Evolutionary conservation across 2,329 filamentous ascomycete species (phyloP).

Genomic region (Emmonsiellopsis sp.): DNA sequence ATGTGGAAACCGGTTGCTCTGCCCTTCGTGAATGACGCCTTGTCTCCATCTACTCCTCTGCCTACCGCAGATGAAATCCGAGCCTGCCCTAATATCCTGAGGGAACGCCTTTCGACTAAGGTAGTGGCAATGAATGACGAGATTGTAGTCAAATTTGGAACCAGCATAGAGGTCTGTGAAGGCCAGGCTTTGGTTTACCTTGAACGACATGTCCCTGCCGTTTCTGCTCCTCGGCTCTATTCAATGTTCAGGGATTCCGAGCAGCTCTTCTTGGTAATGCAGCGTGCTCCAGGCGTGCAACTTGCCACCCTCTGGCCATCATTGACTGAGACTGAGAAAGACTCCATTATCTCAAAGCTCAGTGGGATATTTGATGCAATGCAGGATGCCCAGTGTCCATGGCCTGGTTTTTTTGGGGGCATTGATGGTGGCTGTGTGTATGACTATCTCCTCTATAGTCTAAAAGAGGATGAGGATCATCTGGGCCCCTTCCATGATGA

Average conservation of each 20-base stretch:
- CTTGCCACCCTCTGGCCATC: conserved; percentile 15
- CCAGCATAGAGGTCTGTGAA: background rate
- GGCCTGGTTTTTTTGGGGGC: conserved; percentile 17
- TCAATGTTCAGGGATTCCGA: conserved; percentile 18
- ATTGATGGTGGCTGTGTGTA: conserved; percentile 15
- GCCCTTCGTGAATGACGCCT: too few species aligned
- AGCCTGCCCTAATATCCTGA: conserved; percentile 18
- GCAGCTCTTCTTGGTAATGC: conserved; percentile 19
- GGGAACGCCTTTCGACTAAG: conserved; percentile 13
- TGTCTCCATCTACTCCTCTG: too few species aligned
- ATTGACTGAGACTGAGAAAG: conserved; percentile 17
- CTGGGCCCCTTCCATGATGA: conserved; percentile 18
- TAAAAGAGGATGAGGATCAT: conserved; percentile 6
- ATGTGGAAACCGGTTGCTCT: too few species aligned
- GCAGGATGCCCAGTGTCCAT: conserved; percentile 15
- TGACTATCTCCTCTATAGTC: conserved; percentile 19
- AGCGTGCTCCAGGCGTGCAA: conserved; percentile 16
- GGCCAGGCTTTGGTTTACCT: conserved; percentile 17
- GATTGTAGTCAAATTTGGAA: conserved; percentile 19
- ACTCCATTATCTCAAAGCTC: conserved; percentile 18
- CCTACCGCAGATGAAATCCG: conserved; percentile 19
- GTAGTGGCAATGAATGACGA: conserved; percentile 17
- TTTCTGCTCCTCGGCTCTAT: conserved; percentile 21
- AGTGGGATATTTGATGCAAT: conserved; percentile 13
- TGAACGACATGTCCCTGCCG: conserved; percentile 17